Evolutionary conservation across 2,329 filamentous ascomycete genomes (phyloP), one percentile per base, ranked within the genome.

Genomic region (Sclerotiophoma versabilis): DNA sequence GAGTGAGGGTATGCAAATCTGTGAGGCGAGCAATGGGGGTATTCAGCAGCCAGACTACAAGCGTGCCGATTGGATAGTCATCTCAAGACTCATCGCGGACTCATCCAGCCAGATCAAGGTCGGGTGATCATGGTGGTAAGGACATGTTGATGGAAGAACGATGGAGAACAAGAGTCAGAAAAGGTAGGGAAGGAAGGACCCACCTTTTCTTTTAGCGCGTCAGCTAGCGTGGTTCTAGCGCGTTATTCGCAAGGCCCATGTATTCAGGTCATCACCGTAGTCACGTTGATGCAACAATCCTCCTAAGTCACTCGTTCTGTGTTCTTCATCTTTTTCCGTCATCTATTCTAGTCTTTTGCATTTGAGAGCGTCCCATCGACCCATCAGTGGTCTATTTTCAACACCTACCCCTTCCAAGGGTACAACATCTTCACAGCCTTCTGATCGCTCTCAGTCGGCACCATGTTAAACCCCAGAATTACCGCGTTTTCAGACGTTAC

Each of bases 381-480:
- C n/a, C n/a, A n/a, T n/a, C n/a, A n/a, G n/a, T n/a, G n/a, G n/a
- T n/a, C n/a, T n/a, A n/a, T n/a, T n/a, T n/a, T n/a, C n/a, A n/a
- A n/a, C n/a, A n/a, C n/a, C n/a, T n/a, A n/a, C n/a, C 10, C 33
- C 15, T 50, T 15, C 43, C 43, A 56, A 10, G 37, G 36, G 15
- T 52, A 52, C 32, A 39, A 25, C 19, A 22, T 38, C 33, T 45
- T 48, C 2, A 51, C 20, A 17, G 36, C 27, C 29, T 33, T 20
- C 3, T 30, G 6, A 37, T 51, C 47, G 5, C 23, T 32, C 10
- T 20, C 19, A 5, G 23, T 47, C 12, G 47, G 37, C 22, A 19
- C 29, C 22, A 30, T 3, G 15, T 20, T 23, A 8, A 30, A 38
- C 2, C n/a, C 15, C 19, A 57, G n/a, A 0, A 44, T 12, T 10